phyloP scores from a whole-genome alignment of 2,329 filamentous ascomycete species.

The Gnomoniopsis sp. region DNA sequence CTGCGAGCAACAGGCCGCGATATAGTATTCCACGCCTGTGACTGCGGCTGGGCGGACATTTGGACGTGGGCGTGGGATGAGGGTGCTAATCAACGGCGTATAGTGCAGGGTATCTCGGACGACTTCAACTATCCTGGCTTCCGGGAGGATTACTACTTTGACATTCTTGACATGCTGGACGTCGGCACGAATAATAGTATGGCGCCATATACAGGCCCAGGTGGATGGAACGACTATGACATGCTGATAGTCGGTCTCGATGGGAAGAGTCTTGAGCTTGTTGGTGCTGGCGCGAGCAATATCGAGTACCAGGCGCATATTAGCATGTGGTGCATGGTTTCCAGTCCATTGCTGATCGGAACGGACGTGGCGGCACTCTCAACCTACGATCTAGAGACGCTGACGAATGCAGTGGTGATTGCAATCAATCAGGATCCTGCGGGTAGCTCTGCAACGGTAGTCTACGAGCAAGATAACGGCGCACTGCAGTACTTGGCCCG shows the following conservation, averaged over 20 bases:
- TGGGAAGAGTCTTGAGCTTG: conserved; percentile 2
- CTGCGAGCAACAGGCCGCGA: conserved; percentile 7
- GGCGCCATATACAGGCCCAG: conserved; percentile 1
- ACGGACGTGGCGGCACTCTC: conserved; percentile 1
- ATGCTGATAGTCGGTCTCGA: conserved; percentile 13
- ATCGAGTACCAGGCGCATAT: conserved; percentile 11
- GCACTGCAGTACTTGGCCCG: conserved; percentile 11
- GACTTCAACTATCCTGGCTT: conserved; percentile 11
- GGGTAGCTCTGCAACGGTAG: conserved; percentile 1
- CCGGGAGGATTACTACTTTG: conserved; percentile 30
- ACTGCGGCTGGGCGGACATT: conserved; percentile 12
- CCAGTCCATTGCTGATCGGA: conserved; percentile 7
- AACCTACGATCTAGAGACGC: conserved; percentile 5
- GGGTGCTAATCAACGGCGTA: conserved; percentile 12
- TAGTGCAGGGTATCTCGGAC: conserved; percentile 10
- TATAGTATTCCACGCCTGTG: conserved; percentile 7
- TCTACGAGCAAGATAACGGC: conserved; percentile 1
- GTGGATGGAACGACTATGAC: conserved; percentile 16
- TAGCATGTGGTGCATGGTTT: conserved; percentile 11
- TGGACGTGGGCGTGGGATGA: conserved; percentile 12
- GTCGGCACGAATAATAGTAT: conserved; percentile 7
- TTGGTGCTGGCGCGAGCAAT: conserved; percentile 9
- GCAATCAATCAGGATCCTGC: conserved; percentile 9
- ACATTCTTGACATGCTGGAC: conserved; percentile 34
- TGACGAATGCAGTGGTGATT: conserved; percentile 13